phyloP scores from a whole-genome alignment of 805 yeast genomes.

The Metschnikowia matae region DNA sequence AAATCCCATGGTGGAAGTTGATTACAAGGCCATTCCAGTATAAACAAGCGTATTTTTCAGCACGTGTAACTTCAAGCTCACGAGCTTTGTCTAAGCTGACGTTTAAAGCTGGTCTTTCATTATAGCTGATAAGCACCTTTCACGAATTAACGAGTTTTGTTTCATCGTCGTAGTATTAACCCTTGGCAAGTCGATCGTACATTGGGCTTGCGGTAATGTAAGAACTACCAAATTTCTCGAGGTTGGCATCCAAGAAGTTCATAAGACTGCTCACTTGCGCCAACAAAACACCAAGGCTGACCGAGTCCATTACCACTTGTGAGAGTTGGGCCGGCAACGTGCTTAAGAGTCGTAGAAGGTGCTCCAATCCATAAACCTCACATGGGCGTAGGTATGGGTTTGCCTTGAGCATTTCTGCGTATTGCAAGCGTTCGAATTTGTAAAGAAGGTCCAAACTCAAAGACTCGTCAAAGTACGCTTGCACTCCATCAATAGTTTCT shows the following conservation, averaged over 20 bases:
- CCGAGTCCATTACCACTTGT: slow-evolving; percentile 76
- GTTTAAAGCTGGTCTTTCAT: background rate
- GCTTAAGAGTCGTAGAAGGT: slow-evolving; percentile 70
- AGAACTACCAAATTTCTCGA: slow-evolving; percentile 29
- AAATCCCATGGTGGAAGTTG: slow-evolving; percentile 63
- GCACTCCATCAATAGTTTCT: slow-evolving; percentile 71
- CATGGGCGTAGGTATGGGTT: slow-evolving; percentile 7
- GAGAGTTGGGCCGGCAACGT: slow-evolving; percentile 80
- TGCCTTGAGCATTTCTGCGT: slow-evolving; percentile 32
- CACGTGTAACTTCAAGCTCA: too few species aligned
- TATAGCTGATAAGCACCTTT: background rate
- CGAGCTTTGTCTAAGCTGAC: too few species aligned
- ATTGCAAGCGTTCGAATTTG: slow-evolving; percentile 75
- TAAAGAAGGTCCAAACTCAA: slow-evolving; percentile 68
- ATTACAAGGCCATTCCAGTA: slow-evolving; percentile 53
- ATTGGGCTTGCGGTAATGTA: slow-evolving; percentile 38
- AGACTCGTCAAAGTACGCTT: slow-evolving; percentile 67
- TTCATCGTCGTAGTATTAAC: background rate
- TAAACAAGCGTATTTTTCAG: background rate
- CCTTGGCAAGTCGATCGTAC: slow-evolving; percentile 30
- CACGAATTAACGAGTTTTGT: background rate
- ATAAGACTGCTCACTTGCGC: slow-evolving; percentile 53
- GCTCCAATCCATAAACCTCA: slow-evolving; percentile 68
- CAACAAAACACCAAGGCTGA: slow-evolving; percentile 54
- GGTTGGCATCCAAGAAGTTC: slow-evolving; percentile 46